Base-by-base conservation (phyloP, 2,329 filamentous ascomycete genomes). In the Annulohypoxylon truncatum region DNA sequence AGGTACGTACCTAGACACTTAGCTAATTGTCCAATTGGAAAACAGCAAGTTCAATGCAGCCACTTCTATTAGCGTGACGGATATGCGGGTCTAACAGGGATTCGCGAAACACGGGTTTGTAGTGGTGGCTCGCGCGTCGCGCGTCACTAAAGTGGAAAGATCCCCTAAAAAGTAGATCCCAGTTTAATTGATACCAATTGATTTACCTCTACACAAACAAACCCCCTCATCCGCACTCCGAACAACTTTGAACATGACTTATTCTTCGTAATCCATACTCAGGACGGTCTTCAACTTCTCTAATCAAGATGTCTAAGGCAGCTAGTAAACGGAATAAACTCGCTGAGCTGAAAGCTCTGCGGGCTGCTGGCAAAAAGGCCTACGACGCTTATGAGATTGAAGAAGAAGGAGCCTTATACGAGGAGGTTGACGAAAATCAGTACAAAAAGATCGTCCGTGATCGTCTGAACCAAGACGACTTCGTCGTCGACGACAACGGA, bases 401-500 rank as follows among this genome's bases (percentile, higher is more conserved):
- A 73, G 90, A 98, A 68, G 91, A 92, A 73, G 88, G 90, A 70
- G 89, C 92, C 72, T 84, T 99, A 46, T 99, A 98, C 82, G 96
- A 98, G 69, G 94, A 97, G 75, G 94, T 99, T 50, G 94, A 98
- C 76, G 96, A 99, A 75, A 95, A 96, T 75, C 92, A 92, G 54
- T 99, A 99, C 84, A 97, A 97, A 83, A 96, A 96, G 78, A 91
- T 98, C 71, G 94, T 99, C 12, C 89, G 96, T 42, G 89, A 91
- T 60, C 90, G 96, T 48, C 84, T 99, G 54, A 92, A 98, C 76
- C 86, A 97, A 75, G 96, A 99, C 74, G 96, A 99, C 81, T 99
- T 99, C 75, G 95, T 99, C 55, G 94, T 99, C 65, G 96, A 98
- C 82, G 96, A 99, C 82, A 97, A 97, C 82, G 95, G 95, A 75